phyloP scores from a whole-genome alignment of 106 monocot genomes.

The Xerophyta viscosa region DNA sequence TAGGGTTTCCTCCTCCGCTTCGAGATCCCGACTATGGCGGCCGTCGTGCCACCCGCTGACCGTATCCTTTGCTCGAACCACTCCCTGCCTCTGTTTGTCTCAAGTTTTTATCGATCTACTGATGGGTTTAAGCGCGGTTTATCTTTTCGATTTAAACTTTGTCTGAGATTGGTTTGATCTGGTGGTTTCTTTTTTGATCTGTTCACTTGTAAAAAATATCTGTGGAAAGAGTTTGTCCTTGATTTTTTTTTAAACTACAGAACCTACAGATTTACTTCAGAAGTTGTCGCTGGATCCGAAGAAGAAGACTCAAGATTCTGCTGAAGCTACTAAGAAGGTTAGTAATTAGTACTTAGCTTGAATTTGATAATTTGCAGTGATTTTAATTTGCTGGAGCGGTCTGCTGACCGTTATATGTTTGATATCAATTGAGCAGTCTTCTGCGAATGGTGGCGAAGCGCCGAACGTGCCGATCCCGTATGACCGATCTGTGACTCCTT shows the following conservation, averaged over 20 bases:
- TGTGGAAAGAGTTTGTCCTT: background rate
- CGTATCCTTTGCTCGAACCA: conserved; percentile 21
- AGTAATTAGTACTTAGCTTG: too few species aligned
- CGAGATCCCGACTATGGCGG: conserved; percentile 17
- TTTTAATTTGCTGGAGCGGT: background rate
- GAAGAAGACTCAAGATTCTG: conserved; percentile 37
- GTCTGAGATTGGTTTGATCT: too few species aligned
- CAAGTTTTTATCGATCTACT: too few species aligned
- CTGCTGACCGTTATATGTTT: background rate
- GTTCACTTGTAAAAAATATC: background rate
- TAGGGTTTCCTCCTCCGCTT: conserved; percentile 17
- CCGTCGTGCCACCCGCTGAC: conserved; percentile 24
- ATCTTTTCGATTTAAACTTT: too few species aligned
- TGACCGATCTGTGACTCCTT: conserved; percentile 52
- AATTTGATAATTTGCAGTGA: too few species aligned
- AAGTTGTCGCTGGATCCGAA: conserved; percentile 60
- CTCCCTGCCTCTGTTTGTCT: too few species aligned
- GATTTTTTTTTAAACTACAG: conserved; percentile 25
- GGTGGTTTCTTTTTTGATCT: background rate
- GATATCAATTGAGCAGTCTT: conserved; percentile 14
- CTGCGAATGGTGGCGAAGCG: conserved; percentile 19
- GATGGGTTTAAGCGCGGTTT: too few species aligned
- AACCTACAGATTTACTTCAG: conserved; percentile 57
- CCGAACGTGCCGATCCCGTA: conserved; percentile 15
- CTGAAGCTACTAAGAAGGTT: conserved; percentile 58